These are phyloP conservation scores for Telopea speciosissima DNA, from an alignment of 177 flowering plant genomes.

Conservation along the genomic window DNA sequence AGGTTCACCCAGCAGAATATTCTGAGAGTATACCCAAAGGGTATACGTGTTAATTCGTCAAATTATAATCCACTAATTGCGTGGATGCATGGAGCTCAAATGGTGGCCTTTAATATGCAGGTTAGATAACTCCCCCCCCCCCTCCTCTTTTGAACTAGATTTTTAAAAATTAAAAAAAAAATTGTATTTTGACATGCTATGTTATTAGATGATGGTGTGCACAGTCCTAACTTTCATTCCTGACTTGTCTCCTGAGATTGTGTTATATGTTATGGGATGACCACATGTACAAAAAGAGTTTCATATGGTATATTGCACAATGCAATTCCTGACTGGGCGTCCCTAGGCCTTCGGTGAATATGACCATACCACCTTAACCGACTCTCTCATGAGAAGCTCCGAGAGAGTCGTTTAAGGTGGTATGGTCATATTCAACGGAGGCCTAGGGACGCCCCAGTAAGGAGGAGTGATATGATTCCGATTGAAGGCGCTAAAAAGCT, in stretches of 20 bases:
- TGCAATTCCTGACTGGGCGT: too few species aligned
- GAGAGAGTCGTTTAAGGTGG: too few species aligned
- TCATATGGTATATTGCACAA: neutral
- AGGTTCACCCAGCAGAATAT: slow-evolving; percentile 67
- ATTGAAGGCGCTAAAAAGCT: too few species aligned
- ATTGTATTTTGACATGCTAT: neutral
- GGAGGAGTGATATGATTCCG: too few species aligned
- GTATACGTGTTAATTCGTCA: slow-evolving; percentile 55
- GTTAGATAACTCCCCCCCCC: neutral
- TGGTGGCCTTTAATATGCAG: slow-evolving; percentile 64
- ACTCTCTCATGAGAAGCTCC: too few species aligned
- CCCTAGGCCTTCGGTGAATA: too few species aligned
- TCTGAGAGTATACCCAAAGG: slow-evolving; percentile 61
- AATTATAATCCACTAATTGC: slow-evolving; percentile 63
- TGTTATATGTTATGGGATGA: neutral
- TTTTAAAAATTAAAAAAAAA: too few species aligned
- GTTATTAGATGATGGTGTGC: neutral
- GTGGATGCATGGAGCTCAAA: slow-evolving; percentile 87
- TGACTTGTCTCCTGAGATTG: neutral
- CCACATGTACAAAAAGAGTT: neutral
- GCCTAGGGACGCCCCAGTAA: too few species aligned
- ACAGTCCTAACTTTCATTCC: neutral
- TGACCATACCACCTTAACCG: too few species aligned
- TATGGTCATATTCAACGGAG: too few species aligned
- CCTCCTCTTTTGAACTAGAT: neutral